phyloP scores from a whole-genome alignment of 2,329 filamentous ascomycete species.

The Amauroascus niger region DNA sequence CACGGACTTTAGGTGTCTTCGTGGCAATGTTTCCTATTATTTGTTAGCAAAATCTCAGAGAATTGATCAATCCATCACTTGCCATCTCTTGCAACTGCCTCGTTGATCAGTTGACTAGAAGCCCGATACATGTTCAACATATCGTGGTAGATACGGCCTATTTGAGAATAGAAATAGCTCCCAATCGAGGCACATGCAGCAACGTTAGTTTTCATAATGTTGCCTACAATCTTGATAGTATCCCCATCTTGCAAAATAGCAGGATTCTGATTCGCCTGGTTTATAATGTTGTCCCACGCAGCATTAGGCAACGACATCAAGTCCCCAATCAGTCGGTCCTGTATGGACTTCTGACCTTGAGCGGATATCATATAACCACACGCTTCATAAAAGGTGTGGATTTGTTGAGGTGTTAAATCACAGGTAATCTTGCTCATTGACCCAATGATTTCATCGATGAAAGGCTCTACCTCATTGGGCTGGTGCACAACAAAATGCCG shows the following conservation, averaged over 20 bases:
- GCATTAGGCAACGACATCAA: slow-evolving; percentile 88
- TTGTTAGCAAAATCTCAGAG: slow-evolving; percentile 15
- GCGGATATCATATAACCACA: slow-evolving; percentile 99
- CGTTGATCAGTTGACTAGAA: slow-evolving; percentile 91
- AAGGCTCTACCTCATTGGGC: slow-evolving; percentile 86
- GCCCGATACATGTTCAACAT: slow-evolving; percentile 99
- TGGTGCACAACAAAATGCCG: slow-evolving; percentile 95
- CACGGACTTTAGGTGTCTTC: slow-evolving; percentile 93
- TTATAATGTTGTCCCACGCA: slow-evolving; percentile 93
- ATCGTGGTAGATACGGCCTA: slow-evolving; percentile 92
- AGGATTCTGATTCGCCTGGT: slow-evolving; percentile 73
- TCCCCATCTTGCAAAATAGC: slow-evolving; percentile 81
- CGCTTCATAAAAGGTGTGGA: slow-evolving; percentile 98
- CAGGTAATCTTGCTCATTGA: slow-evolving; percentile 93
- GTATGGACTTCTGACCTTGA: slow-evolving; percentile 87
- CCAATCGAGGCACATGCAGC: slow-evolving; percentile 96
- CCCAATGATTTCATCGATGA: slow-evolving; percentile 96
- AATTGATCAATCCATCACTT: slow-evolving; percentile 16
- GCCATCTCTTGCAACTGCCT: slow-evolving; percentile 80
- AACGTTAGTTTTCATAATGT: slow-evolving; percentile 99
- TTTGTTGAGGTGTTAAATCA: slow-evolving; percentile 89
- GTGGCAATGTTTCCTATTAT: slow-evolving; percentile 72
- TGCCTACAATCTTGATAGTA: slow-evolving; percentile 96
- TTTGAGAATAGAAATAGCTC: slow-evolving; percentile 95
- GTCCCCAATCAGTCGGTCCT: slow-evolving; percentile 82